Evolutionary conservation across 345 rosid genomes (phyloP), one percentile per base, ranked within the genome.

Genomic region (Eucalyptus pauciflora): DNA sequence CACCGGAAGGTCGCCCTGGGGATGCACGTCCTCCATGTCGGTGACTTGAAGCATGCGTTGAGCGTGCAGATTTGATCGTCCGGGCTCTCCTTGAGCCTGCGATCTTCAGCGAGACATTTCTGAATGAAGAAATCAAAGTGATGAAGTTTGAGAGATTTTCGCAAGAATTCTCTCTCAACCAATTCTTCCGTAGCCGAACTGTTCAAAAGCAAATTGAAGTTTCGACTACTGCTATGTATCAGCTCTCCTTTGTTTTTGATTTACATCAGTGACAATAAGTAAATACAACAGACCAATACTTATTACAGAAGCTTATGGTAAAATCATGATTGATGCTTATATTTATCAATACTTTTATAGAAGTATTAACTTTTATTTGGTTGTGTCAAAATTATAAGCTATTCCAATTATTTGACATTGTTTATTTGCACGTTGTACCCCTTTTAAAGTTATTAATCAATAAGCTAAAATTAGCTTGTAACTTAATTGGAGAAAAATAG

Each of bases 1-100:
- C 91, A 83, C 89, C 85, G 93, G 88, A 96, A 94, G 88, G 89
- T 97, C 9, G 95, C 94, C 2, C 81, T 96, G 67, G 98, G 99
- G 37, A 86, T 92, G 52, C 95, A 96, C 91, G 90, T 94, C 89
- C 96, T 97, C 62, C 99, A 95, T 87, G 92, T 97, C 48, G 98
- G 99, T 45, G 92, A 86, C 92, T 91, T 95, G 91, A 93, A 95
- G 54, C 96, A 96, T 67, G 88, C 92, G 5, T 91, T 98, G 16
- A 94, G 86, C 71, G 91, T 97, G 58, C 90, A 94, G 92, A 91
- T 94, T 93, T 96, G 93, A 96, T 52, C 56, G 7, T 41, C 46
- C 50, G 83, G 46, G 5, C 48, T 20, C 48, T 37, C 83, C 83
- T 25, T 20, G 27, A 20, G 7, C 46, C 46, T 24, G 27, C 46